Base-by-base conservation (phyloP, 805 yeast genomes). In the Yarrowia porcina region DNA sequence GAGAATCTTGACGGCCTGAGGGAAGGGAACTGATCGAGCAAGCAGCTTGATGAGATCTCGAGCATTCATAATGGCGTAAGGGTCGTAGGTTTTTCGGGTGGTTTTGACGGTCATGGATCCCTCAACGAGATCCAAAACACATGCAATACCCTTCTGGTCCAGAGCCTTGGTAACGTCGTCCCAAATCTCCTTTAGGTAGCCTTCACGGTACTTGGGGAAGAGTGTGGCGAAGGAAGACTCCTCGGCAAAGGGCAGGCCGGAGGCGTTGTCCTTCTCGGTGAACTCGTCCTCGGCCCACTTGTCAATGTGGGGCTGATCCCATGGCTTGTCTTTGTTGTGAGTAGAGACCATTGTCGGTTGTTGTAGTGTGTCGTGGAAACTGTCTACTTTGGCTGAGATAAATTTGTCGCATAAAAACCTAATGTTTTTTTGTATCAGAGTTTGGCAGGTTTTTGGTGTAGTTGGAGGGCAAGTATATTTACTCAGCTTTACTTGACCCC, bases 81-180 rank as follows among this genome's bases (percentile, higher is more conserved):
- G 99, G 73, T 94, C 99, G 74, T 76, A 94, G 0, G 99, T 92
- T 74, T 93, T 94, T 74, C 96, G 83, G 2, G 98, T 93, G 15
- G 99, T 94, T 69, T 87, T 89, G 17, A 94, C 99, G 0, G 96
- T 87, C 98, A 94, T 94, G 3, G 97, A 87, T 47, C 99, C 99
- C 73, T 94, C 98, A 27, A 94, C 96, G 66, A 94, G 79, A 75
- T 94, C 90, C 66, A 94, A 78, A 38, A 86, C 86, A 75, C 97
- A 90, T n/a, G 87, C 86, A 47, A 94, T 80, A 63, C 89, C 87
- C 68, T 85, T 66, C 1, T 82, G 80, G 25, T 88, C 89, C 35
- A 94, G 77, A 0, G 93, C 82, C 69, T 82, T 84, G 1, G 97
- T 90, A 11, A 94, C 94, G 66, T 94, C 97, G 59, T 89, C 87